Evolutionary conservation across 2,329 filamentous ascomycete genomes (phyloP), one percentile per base, ranked within the genome.

Genomic region (Cercospora berteroae): DNA sequence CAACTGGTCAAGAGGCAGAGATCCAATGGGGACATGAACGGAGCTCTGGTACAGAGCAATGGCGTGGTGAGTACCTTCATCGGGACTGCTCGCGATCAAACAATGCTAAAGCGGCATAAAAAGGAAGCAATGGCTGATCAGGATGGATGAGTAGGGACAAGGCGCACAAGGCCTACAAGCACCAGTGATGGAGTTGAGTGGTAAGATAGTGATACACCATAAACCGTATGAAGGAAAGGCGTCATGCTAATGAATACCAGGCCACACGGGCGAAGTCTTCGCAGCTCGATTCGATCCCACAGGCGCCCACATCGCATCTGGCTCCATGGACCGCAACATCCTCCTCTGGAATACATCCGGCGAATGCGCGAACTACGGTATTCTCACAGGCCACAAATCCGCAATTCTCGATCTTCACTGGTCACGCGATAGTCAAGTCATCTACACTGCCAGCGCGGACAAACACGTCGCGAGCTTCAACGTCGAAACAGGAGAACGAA

Each of bases 381-480:
- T 92, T 29, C 84, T 99, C 62, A 93, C 85, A 8, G 95, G 95
- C 36, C 95, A 99, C 82, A 93, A 92, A 77, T 93, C 93, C 72
- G 95, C 95, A 1, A 84, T 99, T 59, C 84, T 98, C 27, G 95
- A 98, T 79, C 83, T 99, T 56, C 93, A 97, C 77, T 99, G 95
- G 95, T 97, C 95, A 29, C 90, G 95, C 77, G 95, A 99, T 81
- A 96, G 93, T 20, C 89, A 91, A 75, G 90, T 94, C 50, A 80
- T 99, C 61, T 98, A 94, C 77, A 95, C 94, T 7, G 94, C 94
- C 55, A 97, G 94, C 36, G 94, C 95, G 72, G 95, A 99, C 78
- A 94, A 89, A 87, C 92, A 94, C 72, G 85, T 98, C 31, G 94
- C 94, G 44, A 96, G 92, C 78, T 99, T 94, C 94, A 94, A 99